Evolutionary conservation across 495 filamentous ascomycete genomes (phyloP), one percentile per base, ranked within the genome.

Genomic region (Hyaloscypha hepaticicola): DNA sequence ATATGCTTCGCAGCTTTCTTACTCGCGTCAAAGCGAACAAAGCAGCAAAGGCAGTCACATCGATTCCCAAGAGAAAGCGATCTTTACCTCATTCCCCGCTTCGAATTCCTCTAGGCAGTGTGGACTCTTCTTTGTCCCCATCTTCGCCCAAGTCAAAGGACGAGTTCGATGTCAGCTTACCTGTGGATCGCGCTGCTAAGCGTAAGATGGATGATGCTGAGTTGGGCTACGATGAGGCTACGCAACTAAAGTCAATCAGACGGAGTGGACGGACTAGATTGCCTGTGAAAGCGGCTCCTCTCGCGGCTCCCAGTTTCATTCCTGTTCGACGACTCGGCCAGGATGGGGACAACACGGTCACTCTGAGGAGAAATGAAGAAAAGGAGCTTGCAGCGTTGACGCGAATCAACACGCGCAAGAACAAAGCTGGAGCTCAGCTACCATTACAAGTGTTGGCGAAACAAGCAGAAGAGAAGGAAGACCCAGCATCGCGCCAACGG

Each of bases 331-430:
- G 71, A 59, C 49, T 71, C 2, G 71, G 69, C 25, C 66, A 67
- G 60, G 68, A 73, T 63, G 68, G 48, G 33, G 68, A 70, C 38
- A 69, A 59, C n/a, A 70, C 64, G 69, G 74, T 61, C 66, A 77
- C 51, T 67, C 71, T 72, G 71, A 73, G 58, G 74, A 48, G 61
- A 53, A 69, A 69, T 55, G 81, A 83, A 50, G 81, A 82, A 33
- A 83, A 83, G 67, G 80, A 83, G 56, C 67, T 84, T 14, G 78
- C 77, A 5, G 69, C 77, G 21, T 52, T 81, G 19, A 85, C 82
- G 0, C 61, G 77, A 9, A 67, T 69, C 53, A 86, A 86, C 68
- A 86, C 83, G 1, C 77, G 81, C 34, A 83, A 81, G 68, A 86
- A 86, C 72, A 85, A 85, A 71, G 79, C 72, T 56, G 74, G 70